Evolutionary conservation across 2,329 filamentous ascomycete genomes (phyloP).

Genomic region (Sarocladiaceae sp.): DNA sequence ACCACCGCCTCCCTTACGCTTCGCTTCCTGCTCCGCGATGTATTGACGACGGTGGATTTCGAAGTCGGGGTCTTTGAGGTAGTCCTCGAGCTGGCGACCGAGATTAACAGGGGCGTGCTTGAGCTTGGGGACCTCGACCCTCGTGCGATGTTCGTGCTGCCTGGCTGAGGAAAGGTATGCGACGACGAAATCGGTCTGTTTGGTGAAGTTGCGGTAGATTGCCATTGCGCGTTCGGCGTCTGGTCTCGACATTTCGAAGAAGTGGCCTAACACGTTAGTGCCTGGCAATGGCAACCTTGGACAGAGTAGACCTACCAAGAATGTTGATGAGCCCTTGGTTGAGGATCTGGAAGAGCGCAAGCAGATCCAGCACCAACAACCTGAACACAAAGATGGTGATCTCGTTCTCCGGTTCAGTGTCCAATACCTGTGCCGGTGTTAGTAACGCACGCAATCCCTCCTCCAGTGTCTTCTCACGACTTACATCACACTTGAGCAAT

Average conservation of each 20-base stretch:
- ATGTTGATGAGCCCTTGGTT: slow-evolving; percentile 98
- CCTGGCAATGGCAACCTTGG: slow-evolving; percentile 9
- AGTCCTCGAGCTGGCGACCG: slow-evolving; percentile 86
- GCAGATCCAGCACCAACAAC: slow-evolving; percentile 81
- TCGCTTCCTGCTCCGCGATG: slow-evolving; percentile 76
- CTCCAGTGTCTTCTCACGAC: slow-evolving; percentile 22
- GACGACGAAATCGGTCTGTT: slow-evolving; percentile 89
- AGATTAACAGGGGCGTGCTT: slow-evolving; percentile 95
- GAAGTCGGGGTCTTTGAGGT: slow-evolving; percentile 91
- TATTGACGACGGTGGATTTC: slow-evolving; percentile 92
- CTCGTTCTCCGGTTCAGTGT: slow-evolving; percentile 89
- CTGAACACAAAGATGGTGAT: slow-evolving; percentile 94
- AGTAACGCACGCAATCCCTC: slow-evolving; percentile 11
- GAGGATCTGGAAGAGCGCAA: slow-evolving; percentile 88
- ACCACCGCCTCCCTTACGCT: slow-evolving; percentile 49
- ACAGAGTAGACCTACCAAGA: slow-evolving; percentile 57
- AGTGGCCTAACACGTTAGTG: slow-evolving; percentile 63
- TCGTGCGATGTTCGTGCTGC: slow-evolving; percentile 86
- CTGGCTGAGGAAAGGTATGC: slow-evolving; percentile 83
- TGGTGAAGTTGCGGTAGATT: slow-evolving; percentile 89
- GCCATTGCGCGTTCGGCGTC: slow-evolving; percentile 89
- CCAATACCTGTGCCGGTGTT: slow-evolving; percentile 63
- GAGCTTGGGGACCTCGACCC: slow-evolving; percentile 91
- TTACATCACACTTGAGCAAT: slow-evolving; percentile 83
- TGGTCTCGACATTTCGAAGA: slow-evolving; percentile 95